Conservation (phyloP, 306 rosid species). For the Trifolium subterraneum region DNA sequence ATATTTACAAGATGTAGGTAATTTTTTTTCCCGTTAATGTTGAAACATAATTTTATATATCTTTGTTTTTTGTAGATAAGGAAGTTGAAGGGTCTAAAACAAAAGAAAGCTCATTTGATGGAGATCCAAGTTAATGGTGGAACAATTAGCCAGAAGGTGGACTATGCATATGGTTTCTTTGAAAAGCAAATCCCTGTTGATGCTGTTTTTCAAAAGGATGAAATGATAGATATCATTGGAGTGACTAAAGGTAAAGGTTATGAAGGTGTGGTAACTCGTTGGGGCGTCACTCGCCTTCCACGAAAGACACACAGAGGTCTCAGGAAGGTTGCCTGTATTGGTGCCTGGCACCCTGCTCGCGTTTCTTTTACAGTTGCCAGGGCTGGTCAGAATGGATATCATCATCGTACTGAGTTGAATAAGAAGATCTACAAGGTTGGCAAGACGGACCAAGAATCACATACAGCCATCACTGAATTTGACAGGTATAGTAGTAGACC, state of each 20-base stretch:
- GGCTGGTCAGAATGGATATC: conserved; percentile 94
- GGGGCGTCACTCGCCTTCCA: conserved; percentile 95
- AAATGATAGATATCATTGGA: conserved; percentile 86
- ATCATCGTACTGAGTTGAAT: conserved; percentile 87
- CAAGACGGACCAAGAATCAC: conserved; percentile 66
- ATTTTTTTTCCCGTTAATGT: too few relatives aligned
- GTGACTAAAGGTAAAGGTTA: conserved; percentile 93
- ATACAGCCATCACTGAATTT: conserved; percentile 58
- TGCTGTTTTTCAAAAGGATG: conserved; percentile 86
- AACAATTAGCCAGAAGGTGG: conserved; percentile 70
- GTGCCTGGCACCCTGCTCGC: conserved; percentile 96
- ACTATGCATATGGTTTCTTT: conserved; percentile 70
- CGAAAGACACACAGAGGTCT: conserved; percentile 91
- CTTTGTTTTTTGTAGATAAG: conserved; percentile 53
- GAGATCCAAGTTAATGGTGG: conserved; percentile 91
- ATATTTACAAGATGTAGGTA: too few relatives aligned
- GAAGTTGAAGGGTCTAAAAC: conserved; percentile 85
- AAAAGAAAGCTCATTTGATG: conserved; percentile 90
- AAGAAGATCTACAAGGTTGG: conserved; percentile 78
- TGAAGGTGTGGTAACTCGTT: conserved; percentile 89
- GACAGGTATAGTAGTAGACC: conserved; percentile 46
- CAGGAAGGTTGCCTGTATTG: conserved; percentile 93
- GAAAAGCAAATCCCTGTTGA: conserved; percentile 83
- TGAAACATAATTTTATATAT: not conserved
- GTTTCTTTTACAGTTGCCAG: conserved; percentile 89